These are phyloP conservation scores for Candida quercuum DNA, from an alignment of 805 yeast species.

Conservation along the genomic window DNA sequence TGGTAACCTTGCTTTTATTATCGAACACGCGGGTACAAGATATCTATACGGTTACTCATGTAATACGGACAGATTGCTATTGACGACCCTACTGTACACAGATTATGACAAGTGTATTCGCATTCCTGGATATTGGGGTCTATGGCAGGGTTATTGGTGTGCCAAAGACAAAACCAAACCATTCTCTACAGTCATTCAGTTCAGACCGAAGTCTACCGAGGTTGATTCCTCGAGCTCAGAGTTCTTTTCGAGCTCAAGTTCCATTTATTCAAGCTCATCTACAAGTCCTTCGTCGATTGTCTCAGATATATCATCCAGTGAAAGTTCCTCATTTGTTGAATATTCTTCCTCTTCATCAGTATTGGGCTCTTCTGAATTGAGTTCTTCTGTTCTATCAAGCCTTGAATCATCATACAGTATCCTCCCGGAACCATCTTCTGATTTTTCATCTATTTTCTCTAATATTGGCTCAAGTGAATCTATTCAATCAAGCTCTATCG, in stretches of 20 bases:
- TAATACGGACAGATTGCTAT: background rate
- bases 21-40: conserved; percentile 1
- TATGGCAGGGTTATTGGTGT: background rate
- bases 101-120: background rate
- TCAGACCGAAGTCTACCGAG: background rate
- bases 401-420: too few species aligned
- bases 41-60: conserved; percentile 8
- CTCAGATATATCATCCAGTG: too few species aligned
- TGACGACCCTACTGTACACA: background rate
- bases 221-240: background rate
- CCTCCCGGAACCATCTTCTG: too few species aligned
- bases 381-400: too few species aligned
- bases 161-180: background rate
- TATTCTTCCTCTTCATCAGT: too few species aligned
- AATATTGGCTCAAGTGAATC: too few species aligned
- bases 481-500: too few species aligned
- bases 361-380: too few species aligned
- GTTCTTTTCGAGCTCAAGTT: background rate
- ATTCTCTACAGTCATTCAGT: background rate
- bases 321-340: too few species aligned
- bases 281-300: too few species aligned
- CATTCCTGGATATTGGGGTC: background rate
- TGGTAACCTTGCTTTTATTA: background rate
- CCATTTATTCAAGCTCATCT: too few species aligned
- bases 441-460: too few species aligned